Base-by-base conservation (phyloP, 768 basidiomycete species). In the Infundibulicybe gibba region DNA sequence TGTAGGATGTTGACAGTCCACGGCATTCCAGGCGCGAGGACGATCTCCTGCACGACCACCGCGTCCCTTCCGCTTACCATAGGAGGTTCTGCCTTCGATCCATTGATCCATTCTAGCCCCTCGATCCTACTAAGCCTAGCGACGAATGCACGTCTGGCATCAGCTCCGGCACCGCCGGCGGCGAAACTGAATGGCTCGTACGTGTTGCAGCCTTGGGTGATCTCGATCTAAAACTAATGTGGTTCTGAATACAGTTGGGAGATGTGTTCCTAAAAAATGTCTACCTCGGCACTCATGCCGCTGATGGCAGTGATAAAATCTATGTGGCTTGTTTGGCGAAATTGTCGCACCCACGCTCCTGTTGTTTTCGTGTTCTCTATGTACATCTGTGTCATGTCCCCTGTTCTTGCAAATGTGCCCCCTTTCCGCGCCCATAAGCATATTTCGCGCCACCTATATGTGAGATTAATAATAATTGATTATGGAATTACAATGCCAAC, bases 1-100 rank as follows among this genome's bases (percentile, higher is more conserved):
- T 32, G 13, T 19, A 68, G 50, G 87, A 87, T 52, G 81, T 80
- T 31, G 65, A 64, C 72, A 0, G 69, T 90, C 43, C 81, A 87
- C 57, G 54, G 63, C 10, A 83, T 86, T 54, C 71, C 79, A 1
- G 84, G 83, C 17, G 76, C 85, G 3, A 49, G 60, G 35, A 14
- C 17, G 35, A 38, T 38, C 35, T 6, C 35, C 17, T 38, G 35
- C 35, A 38, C 35, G 6, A 38, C 35, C 17, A 38, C n/a, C 10
- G 14, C 10, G 6, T 38, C 17, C 35, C 14, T 38, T 10, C 10
- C n/a, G 10, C 14, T 25, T 25, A 25, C 25, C 35, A 38, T 38
- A 38, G 35, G 17, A 3, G 17, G 14, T 10, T 38, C 35, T 14
- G 35, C 35, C 14, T 8, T 38, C 10, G 35, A 38, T 38, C 35